phyloP scores from a whole-genome alignment of 2,329 filamentous ascomycete species.

The Aspergillus aculeatinus region DNA sequence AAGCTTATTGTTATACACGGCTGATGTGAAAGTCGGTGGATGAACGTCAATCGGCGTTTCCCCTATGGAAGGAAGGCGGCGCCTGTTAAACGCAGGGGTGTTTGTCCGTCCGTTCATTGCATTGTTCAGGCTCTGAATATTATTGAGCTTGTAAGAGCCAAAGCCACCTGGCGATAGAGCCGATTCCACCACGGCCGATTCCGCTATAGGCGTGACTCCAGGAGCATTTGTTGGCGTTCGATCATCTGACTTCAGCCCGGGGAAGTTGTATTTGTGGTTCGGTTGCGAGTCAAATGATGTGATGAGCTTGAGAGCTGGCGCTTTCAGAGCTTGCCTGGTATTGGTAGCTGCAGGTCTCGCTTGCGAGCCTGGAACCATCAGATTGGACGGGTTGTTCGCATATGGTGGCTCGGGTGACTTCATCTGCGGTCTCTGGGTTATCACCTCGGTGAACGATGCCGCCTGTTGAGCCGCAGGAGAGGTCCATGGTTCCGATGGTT shows the following conservation, averaged over 20 bases:
- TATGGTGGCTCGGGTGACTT: slow-evolving; percentile 61
- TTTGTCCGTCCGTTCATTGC: slow-evolving; percentile 66
- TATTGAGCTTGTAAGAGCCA: slow-evolving; percentile 56
- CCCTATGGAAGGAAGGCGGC: slow-evolving; percentile 74
- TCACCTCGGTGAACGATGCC: slow-evolving; percentile 42
- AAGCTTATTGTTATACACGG: slow-evolving; percentile 42
- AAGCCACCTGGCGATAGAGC: slow-evolving; percentile 66
- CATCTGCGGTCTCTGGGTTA: slow-evolving; percentile 33
- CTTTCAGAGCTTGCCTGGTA: slow-evolving; percentile 66
- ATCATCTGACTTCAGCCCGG: slow-evolving; percentile 53
- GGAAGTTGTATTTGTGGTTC: slow-evolving; percentile 62
- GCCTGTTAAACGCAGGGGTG: slow-evolving; percentile 60
- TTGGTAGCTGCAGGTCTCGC: slow-evolving; percentile 51
- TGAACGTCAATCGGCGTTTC: slow-evolving; percentile 61
- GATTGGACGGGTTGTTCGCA: slow-evolving; percentile 17
- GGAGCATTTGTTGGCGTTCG: slow-evolving; percentile 72
- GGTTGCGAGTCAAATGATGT: slow-evolving; percentile 69
- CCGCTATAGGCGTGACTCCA: slow-evolving; percentile 84
- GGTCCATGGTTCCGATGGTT: slow-evolving; percentile 82
- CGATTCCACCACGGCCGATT: slow-evolving; percentile 64
- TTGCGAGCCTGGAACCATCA: slow-evolving; percentile 25
- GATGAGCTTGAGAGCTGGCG: slow-evolving; percentile 83
- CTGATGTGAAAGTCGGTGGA: slow-evolving; percentile 42
- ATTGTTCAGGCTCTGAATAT: slow-evolving; percentile 67
- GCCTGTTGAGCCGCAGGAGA: slow-evolving; percentile 73